A percentile compares a stretch with the other conserved stretches of the same genome.
Conservation (phyloP, 75 land plant species). For the Sequoia sempervirens region DNA sequence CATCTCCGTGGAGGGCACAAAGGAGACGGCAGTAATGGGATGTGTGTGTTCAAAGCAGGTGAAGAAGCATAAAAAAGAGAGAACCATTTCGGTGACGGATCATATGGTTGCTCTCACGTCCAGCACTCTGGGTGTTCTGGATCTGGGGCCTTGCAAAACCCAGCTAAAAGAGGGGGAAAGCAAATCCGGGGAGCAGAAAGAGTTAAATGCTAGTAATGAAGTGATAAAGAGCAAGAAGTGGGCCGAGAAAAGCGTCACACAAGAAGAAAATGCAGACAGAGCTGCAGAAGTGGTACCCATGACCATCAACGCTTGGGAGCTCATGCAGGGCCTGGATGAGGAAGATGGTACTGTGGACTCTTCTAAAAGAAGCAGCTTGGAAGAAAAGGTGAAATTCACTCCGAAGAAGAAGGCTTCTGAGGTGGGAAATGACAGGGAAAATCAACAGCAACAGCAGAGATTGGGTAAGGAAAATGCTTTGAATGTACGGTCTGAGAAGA, state of each 20-base stretch:
- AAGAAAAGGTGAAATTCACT: not conserved
- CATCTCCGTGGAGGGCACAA: too few relatives aligned
- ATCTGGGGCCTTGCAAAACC: constrained; percentile 7
- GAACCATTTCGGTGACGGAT: not conserved
- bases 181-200: not conserved
- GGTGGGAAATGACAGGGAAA: not conserved
- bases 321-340: constrained; percentile 36
- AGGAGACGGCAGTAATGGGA: not conserved
- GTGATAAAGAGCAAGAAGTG: not conserved
- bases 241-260: not conserved
- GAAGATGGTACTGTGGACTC: not conserved
- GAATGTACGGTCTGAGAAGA: not conserved
- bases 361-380: not conserved
- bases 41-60: not conserved
- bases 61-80: not conserved
- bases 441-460: not conserved
- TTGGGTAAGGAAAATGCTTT: constrained; percentile 15
- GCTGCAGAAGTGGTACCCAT: not conserved
- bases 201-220: not conserved
- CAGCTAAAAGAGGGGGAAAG: not conserved
- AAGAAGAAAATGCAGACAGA: not conserved
- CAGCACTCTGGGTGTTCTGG: constrained; percentile 29
- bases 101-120: constrained; percentile 38
- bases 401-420: not conserved
- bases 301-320: constrained; percentile 35